These are phyloP conservation scores for Conoideocrella luteorostrata DNA, from an alignment of 2,329 filamentous ascomycete species.

Conservation along the genomic window DNA sequence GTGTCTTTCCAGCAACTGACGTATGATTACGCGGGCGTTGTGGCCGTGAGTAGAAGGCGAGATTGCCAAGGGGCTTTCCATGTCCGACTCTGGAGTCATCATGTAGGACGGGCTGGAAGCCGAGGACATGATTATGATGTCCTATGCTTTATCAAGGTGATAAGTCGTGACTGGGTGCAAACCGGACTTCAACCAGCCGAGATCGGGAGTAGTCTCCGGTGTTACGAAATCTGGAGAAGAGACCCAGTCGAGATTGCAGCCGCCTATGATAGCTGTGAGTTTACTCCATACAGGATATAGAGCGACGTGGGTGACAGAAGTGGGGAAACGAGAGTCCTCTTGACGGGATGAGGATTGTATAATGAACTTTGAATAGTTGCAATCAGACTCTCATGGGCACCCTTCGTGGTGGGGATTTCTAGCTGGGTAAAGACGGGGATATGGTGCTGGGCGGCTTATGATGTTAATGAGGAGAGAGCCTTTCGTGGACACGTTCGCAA, in stretches of 20 bases:
- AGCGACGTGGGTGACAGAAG: no score
- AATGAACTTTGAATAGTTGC: no score
- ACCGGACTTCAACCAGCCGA: neutral
- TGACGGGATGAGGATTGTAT: no score
- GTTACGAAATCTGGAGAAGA: neutral
- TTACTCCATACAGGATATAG: no score
- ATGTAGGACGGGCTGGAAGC: constrained; percentile 12
- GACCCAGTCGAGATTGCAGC: neutral
- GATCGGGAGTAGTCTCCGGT: neutral
- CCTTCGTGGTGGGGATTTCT: no score
- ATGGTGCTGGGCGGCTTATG: neutral
- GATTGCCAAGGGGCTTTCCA: constrained; percentile 7
- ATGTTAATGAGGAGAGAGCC: neutral
- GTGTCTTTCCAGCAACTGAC: constrained; percentile 10
- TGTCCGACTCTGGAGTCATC: constrained; percentile 14
- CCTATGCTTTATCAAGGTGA: neutral
- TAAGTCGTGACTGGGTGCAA: neutral
- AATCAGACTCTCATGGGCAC: no score
- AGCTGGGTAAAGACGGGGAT: neutral
- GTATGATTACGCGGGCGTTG: constrained; percentile 8
- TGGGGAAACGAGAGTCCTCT: no score
- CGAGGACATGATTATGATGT: constrained; percentile 10
- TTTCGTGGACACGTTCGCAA: neutral
- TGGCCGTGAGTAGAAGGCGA: constrained; percentile 7
- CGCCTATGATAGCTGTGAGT: neutral